Conservation (phyloP, 2,329 filamentous ascomycete genomes). For the Claviceps capensis region DNA sequence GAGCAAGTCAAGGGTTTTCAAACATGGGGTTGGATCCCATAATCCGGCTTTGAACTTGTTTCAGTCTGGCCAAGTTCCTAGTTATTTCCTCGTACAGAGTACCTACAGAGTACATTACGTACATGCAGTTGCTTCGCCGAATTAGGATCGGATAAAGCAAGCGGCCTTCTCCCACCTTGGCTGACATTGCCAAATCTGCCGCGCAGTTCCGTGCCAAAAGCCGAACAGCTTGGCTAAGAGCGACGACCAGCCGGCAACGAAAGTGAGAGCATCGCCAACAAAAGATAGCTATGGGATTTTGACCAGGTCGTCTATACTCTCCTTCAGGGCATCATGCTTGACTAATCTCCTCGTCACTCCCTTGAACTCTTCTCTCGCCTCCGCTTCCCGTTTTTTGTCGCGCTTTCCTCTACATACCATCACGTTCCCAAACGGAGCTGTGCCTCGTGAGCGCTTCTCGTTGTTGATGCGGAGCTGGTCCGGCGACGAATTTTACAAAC, state of each 20-base stretch:
- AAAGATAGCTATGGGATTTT: background rate
- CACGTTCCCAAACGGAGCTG: background rate
- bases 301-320: background rate
- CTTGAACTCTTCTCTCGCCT: background rate
- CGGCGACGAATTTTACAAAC: background rate
- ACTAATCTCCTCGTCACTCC: background rate
- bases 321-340: background rate
- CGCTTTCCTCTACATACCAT: background rate
- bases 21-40: background rate
- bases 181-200: background rate
- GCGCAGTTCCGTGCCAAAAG: background rate
- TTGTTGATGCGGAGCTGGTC: background rate
- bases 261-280: background rate
- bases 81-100: background rate
- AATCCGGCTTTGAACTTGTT: background rate
- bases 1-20: background rate
- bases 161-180: background rate
- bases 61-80: background rate
- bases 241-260: background rate
- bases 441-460: background rate
- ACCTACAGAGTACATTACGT: no score
- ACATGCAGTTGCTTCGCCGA: background rate
- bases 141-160: background rate
- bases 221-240: background rate
- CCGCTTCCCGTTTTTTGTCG: background rate